phyloP scores from a whole-genome alignment of 768 basidiomycete genomes.

The Leccinum barrowsii region DNA sequence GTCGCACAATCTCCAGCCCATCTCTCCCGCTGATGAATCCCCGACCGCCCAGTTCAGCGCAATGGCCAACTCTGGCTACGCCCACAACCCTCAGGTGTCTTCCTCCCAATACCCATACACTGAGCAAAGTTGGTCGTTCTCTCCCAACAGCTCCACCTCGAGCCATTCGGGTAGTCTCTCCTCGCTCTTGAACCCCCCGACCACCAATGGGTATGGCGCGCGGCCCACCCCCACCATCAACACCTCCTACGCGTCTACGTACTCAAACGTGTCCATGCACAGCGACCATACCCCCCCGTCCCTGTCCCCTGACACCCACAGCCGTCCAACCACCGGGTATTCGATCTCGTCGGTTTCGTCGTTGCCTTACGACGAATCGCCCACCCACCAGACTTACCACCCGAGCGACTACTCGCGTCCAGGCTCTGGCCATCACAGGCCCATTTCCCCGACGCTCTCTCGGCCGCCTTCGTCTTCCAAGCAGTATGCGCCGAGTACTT shows the following conservation, averaged over 20 bases:
- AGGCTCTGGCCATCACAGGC: conserved; percentile 66
- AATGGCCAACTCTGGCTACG: conserved; percentile 33
- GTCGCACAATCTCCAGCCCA: conserved; percentile 57
- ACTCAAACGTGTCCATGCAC: conserved; percentile 67
- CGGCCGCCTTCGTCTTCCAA: conserved; percentile 69
- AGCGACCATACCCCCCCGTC: conserved; percentile 66
- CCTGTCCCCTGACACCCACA: conserved; percentile 66
- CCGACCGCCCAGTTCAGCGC: conserved; percentile 47
- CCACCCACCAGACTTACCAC: conserved; percentile 37
- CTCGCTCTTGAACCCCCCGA: conserved; percentile 71
- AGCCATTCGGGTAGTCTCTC: conserved; percentile 73
- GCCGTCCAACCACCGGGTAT: conserved; percentile 82
- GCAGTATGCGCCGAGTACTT: conserved; percentile 45
- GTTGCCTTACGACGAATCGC: conserved; percentile 62
- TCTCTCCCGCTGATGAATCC: conserved; percentile 69
- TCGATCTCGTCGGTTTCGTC: conserved; percentile 82
- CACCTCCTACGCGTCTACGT: conserved; percentile 64
- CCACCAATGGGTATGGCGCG: conserved; percentile 37
- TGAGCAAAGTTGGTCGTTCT: conserved; percentile 55
- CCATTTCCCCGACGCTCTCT: conserved; percentile 57
- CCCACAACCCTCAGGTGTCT: conserved; percentile 34
- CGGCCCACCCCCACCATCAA: conserved; percentile 69
- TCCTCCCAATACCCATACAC: conserved; percentile 62
- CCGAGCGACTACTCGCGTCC: conserved; percentile 65
- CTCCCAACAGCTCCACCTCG: conserved; percentile 50